Percentiles rank a stretch among this genome's conserved stretches.
These are phyloP conservation scores for Paramyrothecium sp. DNA, from an alignment of 2,329 filamentous ascomycete species.

Conservation along the genomic window DNA sequence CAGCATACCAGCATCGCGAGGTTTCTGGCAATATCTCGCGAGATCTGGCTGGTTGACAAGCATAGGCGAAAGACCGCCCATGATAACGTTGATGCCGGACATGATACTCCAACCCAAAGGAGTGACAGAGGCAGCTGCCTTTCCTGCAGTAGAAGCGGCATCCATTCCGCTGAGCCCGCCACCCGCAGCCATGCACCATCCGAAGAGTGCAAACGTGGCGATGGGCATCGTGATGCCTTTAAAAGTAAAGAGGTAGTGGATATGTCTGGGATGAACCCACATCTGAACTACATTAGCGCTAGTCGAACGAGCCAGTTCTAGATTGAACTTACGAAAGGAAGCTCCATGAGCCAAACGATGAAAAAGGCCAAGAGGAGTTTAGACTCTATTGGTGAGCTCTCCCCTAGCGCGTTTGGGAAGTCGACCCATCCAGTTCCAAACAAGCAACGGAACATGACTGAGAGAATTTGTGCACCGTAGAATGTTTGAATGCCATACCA, in stretches of 20 bases:
- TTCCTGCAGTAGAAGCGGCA: slow-evolving; percentile 21
- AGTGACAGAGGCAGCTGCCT: slow-evolving; percentile 17
- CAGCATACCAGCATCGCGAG: slow-evolving; percentile 25
- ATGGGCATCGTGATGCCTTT: slow-evolving; percentile 32
- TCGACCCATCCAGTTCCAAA: slow-evolving; percentile 30
- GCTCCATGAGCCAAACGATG: slow-evolving; percentile 34
- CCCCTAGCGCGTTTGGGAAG: slow-evolving; percentile 28
- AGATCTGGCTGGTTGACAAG: slow-evolving; percentile 35
- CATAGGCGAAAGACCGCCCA: slow-evolving; percentile 31
- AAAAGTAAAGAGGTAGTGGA: slow-evolving; percentile 31
- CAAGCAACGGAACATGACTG: slow-evolving; percentile 25
- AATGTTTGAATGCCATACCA: slow-evolving; percentile 18
- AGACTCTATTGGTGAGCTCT: slow-evolving; percentile 28
- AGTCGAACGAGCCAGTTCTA: not conserved
- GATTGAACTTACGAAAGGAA: slow-evolving; percentile 28
- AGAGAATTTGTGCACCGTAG: slow-evolving; percentile 11
- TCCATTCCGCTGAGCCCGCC: slow-evolving; percentile 21
- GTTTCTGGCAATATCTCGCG: slow-evolving; percentile 29
- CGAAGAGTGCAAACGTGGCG: slow-evolving; percentile 33
- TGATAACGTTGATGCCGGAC: slow-evolving; percentile 34
- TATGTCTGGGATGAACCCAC: slow-evolving; percentile 31
- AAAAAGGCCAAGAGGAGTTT: slow-evolving; percentile 34
- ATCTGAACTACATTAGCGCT: slow-evolving; percentile 11
- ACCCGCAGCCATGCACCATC: slow-evolving; percentile 28
- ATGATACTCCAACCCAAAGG: slow-evolving; percentile 35